Percentiles rank a stretch among this genome's conserved stretches.
Conservation (phyloP, 768 basidiomycete species). For the Phaeotremella fagi region DNA sequence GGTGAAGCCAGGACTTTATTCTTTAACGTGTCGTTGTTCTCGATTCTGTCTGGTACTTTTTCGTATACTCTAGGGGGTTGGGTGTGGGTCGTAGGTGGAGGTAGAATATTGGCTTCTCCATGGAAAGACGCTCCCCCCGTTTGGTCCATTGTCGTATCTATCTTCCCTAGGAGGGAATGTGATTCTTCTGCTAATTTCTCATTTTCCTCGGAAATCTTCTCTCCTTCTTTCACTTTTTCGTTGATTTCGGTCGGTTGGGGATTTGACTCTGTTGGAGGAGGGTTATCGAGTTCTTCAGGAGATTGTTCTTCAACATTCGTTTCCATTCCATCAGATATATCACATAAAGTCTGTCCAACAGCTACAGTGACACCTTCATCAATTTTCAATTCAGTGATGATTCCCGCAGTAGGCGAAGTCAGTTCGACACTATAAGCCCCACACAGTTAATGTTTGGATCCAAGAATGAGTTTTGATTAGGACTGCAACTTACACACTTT, state of each 20-base stretch:
- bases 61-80: background rate
- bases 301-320: background rate
- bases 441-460: no score
- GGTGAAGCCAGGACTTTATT: conserved; percentile 31
- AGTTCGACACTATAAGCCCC: conserved; percentile 38
- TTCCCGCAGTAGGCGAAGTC: conserved; percentile 31
- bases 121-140: conserved; percentile 15
- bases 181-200: background rate
- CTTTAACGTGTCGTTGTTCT: background rate
- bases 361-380: conserved; percentile 24
- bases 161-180: background rate
- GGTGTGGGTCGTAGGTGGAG: conserved; percentile 5
- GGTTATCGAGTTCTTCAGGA: background rate
- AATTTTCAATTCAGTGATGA: conserved; percentile 15
- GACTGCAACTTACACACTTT: conserved; percentile 34
- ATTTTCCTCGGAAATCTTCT: background rate
- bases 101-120: conserved; percentile 37
- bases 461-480: no score
- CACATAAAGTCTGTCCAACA: conserved; percentile 37
- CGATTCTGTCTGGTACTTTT: background rate
- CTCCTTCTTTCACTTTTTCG: background rate
- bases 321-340: conserved; percentile 21
- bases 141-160: conserved; percentile 13
- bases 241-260: conserved; percentile 1
- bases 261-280: background rate